Evolutionary conservation across 345 rosid genomes (phyloP).

Genomic region (Lumnitzera racemosa): DNA sequence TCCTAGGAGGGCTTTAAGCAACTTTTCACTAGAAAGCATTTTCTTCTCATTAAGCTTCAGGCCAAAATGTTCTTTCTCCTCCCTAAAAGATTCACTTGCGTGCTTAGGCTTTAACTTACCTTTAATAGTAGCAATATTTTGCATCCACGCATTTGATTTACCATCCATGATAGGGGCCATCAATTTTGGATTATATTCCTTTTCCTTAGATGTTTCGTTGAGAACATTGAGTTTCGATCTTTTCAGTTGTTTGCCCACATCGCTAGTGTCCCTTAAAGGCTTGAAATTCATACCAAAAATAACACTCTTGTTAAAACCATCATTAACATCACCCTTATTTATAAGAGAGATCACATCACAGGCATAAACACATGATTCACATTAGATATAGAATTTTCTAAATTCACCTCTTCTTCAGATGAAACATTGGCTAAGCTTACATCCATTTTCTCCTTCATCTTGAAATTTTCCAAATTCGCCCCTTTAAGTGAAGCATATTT

Average conservation of each 20-base stretch:
- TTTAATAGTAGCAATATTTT: constrained; percentile 3
- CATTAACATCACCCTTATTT: constrained; percentile 16
- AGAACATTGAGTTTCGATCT: constrained; percentile 28
- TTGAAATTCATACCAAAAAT: constrained; percentile 9
- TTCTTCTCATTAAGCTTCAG: constrained; percentile 18
- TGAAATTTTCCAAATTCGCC: constrained; percentile 7
- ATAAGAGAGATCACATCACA: neutral
- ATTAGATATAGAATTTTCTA: constrained; percentile 10
- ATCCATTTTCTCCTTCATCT: constrained; percentile 1
- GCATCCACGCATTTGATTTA: constrained; percentile 11
- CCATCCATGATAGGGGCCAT: constrained; percentile 14
- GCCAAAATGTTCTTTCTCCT: constrained; percentile 17
- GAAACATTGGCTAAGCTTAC: constrained; percentile 15
- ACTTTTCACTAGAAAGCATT: no score
- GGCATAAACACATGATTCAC: neutral
- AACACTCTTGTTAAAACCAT: constrained; percentile 22
- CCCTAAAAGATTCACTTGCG: constrained; percentile 12
- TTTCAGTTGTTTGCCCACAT: constrained; percentile 33
- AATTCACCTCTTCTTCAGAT: constrained; percentile 8
- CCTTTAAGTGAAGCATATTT: constrained; percentile 16
- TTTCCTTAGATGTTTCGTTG: constrained; percentile 16
- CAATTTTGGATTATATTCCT: constrained; percentile 19
- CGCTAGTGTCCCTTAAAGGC: neutral
- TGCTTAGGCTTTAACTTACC: constrained; percentile 12
- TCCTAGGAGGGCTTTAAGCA: no score